A percentile compares a stretch with the other conserved stretches of the same genome.
These are phyloP conservation scores for Lactarius sanguifluus DNA, from an alignment of 768 basidiomycete species.

Conservation along the genomic window DNA sequence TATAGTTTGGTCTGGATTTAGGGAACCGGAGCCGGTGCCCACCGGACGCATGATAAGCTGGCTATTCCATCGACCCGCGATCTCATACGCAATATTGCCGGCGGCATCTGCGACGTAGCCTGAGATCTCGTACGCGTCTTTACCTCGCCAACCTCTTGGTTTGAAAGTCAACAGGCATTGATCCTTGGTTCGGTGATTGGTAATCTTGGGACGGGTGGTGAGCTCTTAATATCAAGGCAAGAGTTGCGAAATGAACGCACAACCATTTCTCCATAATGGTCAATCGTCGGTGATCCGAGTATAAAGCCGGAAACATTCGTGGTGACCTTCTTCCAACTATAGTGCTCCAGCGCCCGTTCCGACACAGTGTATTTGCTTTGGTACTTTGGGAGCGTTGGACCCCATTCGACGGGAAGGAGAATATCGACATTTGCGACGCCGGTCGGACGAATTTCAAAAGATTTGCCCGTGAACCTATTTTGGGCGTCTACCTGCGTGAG, in stretches of 20 bases:
- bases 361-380: constrained; percentile 27
- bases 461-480: constrained; percentile 95
- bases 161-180: constrained; percentile 91
- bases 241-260: constrained; percentile 48
- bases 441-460: constrained; percentile 94
- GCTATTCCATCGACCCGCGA: constrained; percentile 94
- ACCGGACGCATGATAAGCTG: constrained; percentile 85
- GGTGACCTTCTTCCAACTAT: constrained; percentile 93
- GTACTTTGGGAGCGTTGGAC: constrained; percentile 59
- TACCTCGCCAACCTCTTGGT: constrained; percentile 91
- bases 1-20: constrained; percentile 72
- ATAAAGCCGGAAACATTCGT: constrained; percentile 93
- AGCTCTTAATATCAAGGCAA: background rate
- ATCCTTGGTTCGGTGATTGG: constrained; percentile 89
- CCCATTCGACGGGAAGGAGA: constrained; percentile 66
- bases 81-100: constrained; percentile 75
- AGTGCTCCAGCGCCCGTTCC: constrained; percentile 75
- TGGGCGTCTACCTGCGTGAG: constrained; percentile 81
- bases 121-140: constrained; percentile 89
- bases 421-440: constrained; percentile 91
- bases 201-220: constrained; percentile 46
- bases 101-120: constrained; percentile 71
- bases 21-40: constrained; percentile 52
- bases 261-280: constrained; percentile 83
- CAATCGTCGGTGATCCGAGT: constrained; percentile 66